phyloP scores from a whole-genome alignment of 352 stramenopile species.

The Discostella stelligera region DNA sequence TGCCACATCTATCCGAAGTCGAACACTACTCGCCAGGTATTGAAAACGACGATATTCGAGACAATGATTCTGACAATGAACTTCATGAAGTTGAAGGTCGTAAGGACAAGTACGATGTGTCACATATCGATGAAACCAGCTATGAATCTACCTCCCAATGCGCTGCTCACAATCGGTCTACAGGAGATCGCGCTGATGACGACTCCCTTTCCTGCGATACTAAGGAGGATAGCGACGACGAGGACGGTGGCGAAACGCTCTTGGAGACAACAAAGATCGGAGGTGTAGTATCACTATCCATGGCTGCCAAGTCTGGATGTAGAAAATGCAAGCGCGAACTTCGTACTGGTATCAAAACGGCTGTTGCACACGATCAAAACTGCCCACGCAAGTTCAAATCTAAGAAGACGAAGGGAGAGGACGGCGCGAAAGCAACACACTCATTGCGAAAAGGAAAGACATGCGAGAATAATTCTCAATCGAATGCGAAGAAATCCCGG shows the following conservation, averaged over 20 bases:
- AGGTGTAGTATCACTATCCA: neutral
- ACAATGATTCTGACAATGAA: neutral
- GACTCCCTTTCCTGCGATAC: no score
- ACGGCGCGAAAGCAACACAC: neutral
- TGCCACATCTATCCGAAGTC: constrained; percentile 2
- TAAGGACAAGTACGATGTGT: neutral
- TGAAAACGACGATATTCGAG: constrained; percentile 3
- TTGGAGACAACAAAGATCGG: neutral
- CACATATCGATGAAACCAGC: no score
- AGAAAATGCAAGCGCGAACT: constrained; percentile 28
- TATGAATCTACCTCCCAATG: no score
- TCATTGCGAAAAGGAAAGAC: neutral
- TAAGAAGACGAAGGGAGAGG: constrained; percentile 7
- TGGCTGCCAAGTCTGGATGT: constrained; percentile 17
- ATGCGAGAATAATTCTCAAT: neutral
- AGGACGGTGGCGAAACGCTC: no score
- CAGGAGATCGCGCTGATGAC: no score
- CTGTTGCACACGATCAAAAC: neutral
- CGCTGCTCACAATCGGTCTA: no score
- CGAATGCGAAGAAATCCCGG: neutral
- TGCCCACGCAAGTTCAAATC: constrained; percentile 13
- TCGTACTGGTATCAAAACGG: constrained; percentile 9
- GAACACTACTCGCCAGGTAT: neutral
- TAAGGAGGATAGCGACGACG: no score
- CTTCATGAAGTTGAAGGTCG: neutral